Base-by-base conservation (phyloP, 1,139 yeast genomes). In the Candida sanyaensis region DNA sequence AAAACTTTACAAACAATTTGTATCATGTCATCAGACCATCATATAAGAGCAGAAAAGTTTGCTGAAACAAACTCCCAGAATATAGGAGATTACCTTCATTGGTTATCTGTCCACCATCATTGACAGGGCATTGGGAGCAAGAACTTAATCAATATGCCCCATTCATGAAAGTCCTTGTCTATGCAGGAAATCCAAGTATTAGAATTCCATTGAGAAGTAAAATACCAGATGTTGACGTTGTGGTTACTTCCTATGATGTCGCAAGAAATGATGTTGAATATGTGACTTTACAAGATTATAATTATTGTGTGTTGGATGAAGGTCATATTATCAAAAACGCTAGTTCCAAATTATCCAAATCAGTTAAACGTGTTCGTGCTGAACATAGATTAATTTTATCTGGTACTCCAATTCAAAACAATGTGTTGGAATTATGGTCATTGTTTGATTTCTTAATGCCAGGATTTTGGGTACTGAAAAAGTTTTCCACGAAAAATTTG, bases 71-170 rank as follows among this genome's bases (percentile, higher is more conserved):
- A 77, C 27, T 77, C 87, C 0, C 76, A n/a, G 96, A 91, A 56
- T 80, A 78, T 42, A 76, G 96, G 54, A 84, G 81, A 33, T 72
- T 93, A 31, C 96, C 99, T 0, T 83, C 97, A 0, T 71, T 95
- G 56, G 84, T 95, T 43, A 80, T 95, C 26, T 93, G 99, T 71
- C 99, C 99, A 1, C 98, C 99, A 0, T 90, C 98, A 1, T 80
- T 95, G 55, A 91, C 97, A 1, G 99, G 99, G 27, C 99, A 95
- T 68, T 95, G 99, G 99, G 96, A 91, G 64, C 97, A 90, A 65
- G 99, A 95, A 68, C 75, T 95, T 54, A 81, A 83, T 52, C 93
- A 88, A 55, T 95, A 91, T 65, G 90, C 98, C 0, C 96, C 99
- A 41, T 88, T 89, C 56, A 74, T 95, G 69, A 83, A 80, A 43